These are phyloP conservation scores for Takakia lepidozioides DNA, from an alignment of 225 moss, liverwort and hornwort species.

Conservation along the genomic window DNA sequence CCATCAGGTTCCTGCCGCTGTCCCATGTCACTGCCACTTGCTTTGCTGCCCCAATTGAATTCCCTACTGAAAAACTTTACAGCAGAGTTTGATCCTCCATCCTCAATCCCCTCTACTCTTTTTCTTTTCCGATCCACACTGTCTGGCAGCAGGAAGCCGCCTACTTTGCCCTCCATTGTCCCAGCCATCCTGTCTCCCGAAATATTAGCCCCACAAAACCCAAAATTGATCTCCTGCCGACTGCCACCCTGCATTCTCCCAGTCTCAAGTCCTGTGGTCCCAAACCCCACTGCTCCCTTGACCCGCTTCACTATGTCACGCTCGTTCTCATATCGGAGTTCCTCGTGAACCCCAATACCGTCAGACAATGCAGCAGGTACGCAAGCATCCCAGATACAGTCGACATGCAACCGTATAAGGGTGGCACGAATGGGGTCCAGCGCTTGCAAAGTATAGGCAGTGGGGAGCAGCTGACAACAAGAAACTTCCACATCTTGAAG, in stretches of 20 bases:
- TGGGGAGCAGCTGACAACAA: slow-evolving; percentile 51
- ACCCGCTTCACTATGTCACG: no score
- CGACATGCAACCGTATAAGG: slow-evolving; percentile 49
- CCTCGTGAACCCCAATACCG: not conserved
- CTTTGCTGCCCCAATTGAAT: not conserved
- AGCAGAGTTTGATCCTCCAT: not conserved
- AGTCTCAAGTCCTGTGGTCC: slow-evolving; percentile 25
- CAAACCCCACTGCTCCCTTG: slow-evolving; percentile 12
- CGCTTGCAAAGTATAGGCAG: slow-evolving; percentile 50
- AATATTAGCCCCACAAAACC: slow-evolving; percentile 17
- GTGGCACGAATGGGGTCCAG: slow-evolving; percentile 71
- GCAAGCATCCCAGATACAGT: slow-evolving; percentile 65
- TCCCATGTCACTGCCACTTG: not conserved
- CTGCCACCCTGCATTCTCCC: slow-evolving; percentile 9
- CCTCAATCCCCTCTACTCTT: slow-evolving; percentile 13
- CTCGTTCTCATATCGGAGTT: no score
- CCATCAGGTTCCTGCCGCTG: slow-evolving; percentile 1
- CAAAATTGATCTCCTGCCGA: slow-evolving; percentile 15
- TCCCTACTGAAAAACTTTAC: no score
- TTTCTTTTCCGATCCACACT: slow-evolving; percentile 32
- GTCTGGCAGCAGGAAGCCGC: slow-evolving; percentile 31
- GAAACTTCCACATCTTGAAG: slow-evolving; percentile 61
- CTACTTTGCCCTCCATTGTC: slow-evolving; percentile 23
- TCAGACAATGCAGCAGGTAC: slow-evolving; percentile 13
- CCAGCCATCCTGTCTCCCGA: slow-evolving; percentile 8